Conservation (phyloP, 805 yeast genomes). For the Metschnikowia lunata region DNA sequence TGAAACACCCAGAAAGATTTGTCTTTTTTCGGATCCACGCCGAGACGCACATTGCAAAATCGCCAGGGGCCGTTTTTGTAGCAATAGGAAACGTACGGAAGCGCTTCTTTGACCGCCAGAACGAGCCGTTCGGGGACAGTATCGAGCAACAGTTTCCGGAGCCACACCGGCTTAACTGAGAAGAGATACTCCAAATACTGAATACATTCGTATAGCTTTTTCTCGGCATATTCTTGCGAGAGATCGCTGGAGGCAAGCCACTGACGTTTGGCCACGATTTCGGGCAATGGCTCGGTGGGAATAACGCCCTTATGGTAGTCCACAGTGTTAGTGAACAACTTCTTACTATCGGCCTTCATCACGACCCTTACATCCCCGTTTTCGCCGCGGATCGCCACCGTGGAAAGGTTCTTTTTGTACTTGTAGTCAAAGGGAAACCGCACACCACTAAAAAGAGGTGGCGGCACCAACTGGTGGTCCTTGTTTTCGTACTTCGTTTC, state of each 20-base stretch:
- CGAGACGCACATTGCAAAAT: constrained; percentile 73
- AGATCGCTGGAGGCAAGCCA: constrained; percentile 31
- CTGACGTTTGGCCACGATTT: constrained; percentile 35
- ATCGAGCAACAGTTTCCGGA: constrained; percentile 64
- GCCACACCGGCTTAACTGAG: constrained; percentile 76
- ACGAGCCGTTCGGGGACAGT: constrained; percentile 46
- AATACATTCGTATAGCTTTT: constrained; percentile 40
- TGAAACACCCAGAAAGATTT: constrained; percentile 60
- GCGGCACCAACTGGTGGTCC: constrained; percentile 71
- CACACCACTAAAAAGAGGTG: constrained; percentile 75
- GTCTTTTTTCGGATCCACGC: constrained; percentile 68
- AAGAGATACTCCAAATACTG: constrained; percentile 47
- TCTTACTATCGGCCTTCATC: constrained; percentile 41
- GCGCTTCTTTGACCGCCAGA: constrained; percentile 59
- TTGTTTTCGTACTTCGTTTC: constrained; percentile 24
- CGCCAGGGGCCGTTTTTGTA: constrained; percentile 94
- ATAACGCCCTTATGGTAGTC: constrained; percentile 41
- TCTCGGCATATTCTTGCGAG: constrained; percentile 32
- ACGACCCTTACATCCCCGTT: constrained; percentile 57
- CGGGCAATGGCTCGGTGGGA: constrained; percentile 49
- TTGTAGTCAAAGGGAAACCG: constrained; percentile 74
- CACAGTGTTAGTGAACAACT: constrained; percentile 50
- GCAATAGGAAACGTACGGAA: constrained; percentile 80
- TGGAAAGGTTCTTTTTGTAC: constrained; percentile 67
- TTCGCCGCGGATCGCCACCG: constrained; percentile 45